Evolutionary conservation across 306 rosid species (phyloP), one percentile per base, ranked within the genome.

Genomic region (Acacia confusa): DNA sequence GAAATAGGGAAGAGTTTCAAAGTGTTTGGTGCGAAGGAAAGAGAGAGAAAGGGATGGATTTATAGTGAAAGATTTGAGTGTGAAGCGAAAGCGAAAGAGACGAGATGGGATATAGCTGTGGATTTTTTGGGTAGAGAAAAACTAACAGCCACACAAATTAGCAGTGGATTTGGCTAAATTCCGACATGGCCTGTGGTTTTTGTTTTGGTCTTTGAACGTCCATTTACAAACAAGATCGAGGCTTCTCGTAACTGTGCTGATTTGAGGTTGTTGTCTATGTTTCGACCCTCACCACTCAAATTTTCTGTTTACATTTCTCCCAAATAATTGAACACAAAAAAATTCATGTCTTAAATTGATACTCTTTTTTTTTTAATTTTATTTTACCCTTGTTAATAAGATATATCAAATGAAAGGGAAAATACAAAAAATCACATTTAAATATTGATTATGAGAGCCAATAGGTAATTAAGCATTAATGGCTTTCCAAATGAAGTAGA

Each of bases 131-230:
- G 76, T 15, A 27, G 40, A 50, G 73, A 82, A 69, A 78, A 57
- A 78, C 86, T 70, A 74, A 86, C 78, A 78, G 81, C 87, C 89
- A 83, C 82, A 70, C 43, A 57, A 79, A 60, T 65, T 76, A 27
- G 74, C 76, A 45, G 17, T 4, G 74, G 34, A 5, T 40, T 75
- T 69, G 82, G 81, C 44, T n/a, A 80, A 45, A 74, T 72, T 45
- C 61, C 41, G 47, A 76, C 83, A 88, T 83, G 86, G 87, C 82
- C 36, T 66, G 45, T 22, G 63, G 40, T 38, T 72, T 4, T 72
- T 12, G 74, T 60, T 24, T 60, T 60, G 66, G 66, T 11, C 1
- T 60, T 24, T 25, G 53, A 41, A 22, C 7, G 45, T 34, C 4
- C 47, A 19, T 34, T 50, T 75, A 43, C 67, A 53, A 68, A 85